Evolutionary conservation across 2,329 filamentous ascomycete species (phyloP).

Genomic region (Microsporum audouinii): DNA sequence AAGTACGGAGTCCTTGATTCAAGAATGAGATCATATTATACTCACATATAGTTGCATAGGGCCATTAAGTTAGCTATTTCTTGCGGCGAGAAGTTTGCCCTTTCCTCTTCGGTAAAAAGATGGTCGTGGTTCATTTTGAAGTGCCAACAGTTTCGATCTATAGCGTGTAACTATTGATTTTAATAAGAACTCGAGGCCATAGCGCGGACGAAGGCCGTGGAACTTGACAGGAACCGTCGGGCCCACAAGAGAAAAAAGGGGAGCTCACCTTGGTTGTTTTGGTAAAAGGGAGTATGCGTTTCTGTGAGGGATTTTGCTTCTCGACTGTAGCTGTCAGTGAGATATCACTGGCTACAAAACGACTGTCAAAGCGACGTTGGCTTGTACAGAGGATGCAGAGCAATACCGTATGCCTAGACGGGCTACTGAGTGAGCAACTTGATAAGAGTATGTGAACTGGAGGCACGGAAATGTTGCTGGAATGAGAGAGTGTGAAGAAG

Average conservation of each 20-base stretch:
- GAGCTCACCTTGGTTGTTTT: neutral
- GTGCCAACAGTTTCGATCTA: neutral
- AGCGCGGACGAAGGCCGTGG: neutral
- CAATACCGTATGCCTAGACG: neutral
- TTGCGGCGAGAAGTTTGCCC: neutral
- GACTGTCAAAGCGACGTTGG: neutral
- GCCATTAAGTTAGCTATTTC: neutral
- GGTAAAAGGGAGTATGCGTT: neutral
- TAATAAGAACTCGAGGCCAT: neutral
- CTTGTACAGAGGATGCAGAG: neutral
- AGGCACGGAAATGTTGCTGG: neutral
- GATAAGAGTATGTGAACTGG: neutral
- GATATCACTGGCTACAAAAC: neutral
- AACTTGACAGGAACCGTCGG: neutral
- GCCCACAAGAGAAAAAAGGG: neutral
- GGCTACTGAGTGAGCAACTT: neutral
- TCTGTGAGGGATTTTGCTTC: neutral
- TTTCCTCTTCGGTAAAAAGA: neutral
- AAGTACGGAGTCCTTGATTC: neutral
- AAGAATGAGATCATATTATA: neutral
- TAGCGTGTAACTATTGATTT: neutral
- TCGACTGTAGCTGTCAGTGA: neutral
- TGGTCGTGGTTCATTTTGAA: neutral
- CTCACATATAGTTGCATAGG: neutral
- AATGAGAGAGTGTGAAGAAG: neutral